Conservation (phyloP, 768 basidiomycete genomes). For the Gloeopeniophorella convolvens region DNA sequence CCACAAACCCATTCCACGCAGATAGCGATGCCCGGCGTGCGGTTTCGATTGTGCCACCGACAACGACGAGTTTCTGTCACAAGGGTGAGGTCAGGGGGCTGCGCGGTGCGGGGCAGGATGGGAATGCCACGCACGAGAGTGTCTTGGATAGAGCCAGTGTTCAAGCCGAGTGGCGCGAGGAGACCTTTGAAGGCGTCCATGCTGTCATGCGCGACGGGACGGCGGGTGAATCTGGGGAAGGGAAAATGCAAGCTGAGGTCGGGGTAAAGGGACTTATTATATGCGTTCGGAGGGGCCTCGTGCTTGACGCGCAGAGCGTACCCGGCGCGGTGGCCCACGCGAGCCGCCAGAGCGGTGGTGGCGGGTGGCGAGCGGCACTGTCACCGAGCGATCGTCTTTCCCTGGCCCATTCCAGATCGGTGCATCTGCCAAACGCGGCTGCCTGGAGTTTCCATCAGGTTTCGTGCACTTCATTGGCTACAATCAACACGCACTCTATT, state of each 20-base stretch:
- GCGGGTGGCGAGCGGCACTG: not conserved
- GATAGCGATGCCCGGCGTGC: constrained; percentile 74
- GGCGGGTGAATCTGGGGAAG: constrained; percentile 17
- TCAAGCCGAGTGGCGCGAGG: constrained; percentile 60
- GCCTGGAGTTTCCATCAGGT: not conserved
- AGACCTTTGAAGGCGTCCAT: constrained; percentile 73
- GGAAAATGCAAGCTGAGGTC: constrained; percentile 5
- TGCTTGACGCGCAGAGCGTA: constrained; percentile 9
- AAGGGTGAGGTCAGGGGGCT: constrained; percentile 1
- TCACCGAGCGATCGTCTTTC: not conserved
- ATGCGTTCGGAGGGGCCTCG: constrained; percentile 19
- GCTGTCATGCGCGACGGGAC: constrained; percentile 9
- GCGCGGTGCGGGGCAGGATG: not conserved
- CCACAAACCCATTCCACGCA: constrained; percentile 86
- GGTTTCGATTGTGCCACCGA: constrained; percentile 85
- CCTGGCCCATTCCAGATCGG: constrained; percentile 7
- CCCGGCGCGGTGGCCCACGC: not conserved
- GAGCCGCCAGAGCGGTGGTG: not conserved
- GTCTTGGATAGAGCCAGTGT: constrained; percentile 66
- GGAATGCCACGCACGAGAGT: constrained; percentile 49
- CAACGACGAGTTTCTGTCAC: constrained; percentile 80
- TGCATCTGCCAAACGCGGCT: constrained; percentile 6
- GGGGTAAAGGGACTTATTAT: constrained; percentile 20
- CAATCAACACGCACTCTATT: constrained; percentile 16
- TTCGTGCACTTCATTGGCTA: too few relatives aligned